Percentiles rank a stretch among this genome's conserved stretches.
Conservation (phyloP, 148 eudicot genomes). For the Nepenthes mirabilis region DNA sequence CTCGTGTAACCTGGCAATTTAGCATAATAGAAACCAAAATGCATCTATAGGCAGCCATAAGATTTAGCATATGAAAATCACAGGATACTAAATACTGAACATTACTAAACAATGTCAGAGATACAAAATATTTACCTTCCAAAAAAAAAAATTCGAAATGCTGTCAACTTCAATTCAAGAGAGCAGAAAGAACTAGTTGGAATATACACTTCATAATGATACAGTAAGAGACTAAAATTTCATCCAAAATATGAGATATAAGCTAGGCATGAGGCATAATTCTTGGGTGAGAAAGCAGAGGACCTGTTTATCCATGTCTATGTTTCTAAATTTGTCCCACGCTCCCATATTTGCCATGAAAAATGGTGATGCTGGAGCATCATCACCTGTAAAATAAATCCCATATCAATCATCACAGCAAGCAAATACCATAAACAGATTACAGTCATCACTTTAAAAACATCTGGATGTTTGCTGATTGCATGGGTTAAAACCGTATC, state of each 20-base stretch:
- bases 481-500: too few relatives aligned
- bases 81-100: too few relatives aligned
- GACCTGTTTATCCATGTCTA: slow-evolving; percentile 98
- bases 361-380: slow-evolving; percentile 68
- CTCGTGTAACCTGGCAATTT: not conserved
- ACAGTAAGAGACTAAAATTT: not conserved
- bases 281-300: slow-evolving; percentile 14
- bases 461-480: too few relatives aligned
- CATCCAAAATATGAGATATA: too few relatives aligned
- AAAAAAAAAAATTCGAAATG: not conserved
- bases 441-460: too few relatives aligned
- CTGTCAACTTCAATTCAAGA: not conserved
- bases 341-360: slow-evolving; percentile 56
- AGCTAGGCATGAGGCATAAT: slow-evolving; percentile 7
- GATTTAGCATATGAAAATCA: too few relatives aligned
- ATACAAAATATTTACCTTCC: too few relatives aligned
- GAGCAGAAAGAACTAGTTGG: not conserved
- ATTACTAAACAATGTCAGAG: too few relatives aligned
- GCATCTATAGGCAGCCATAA: not conserved
- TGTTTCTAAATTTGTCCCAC: slow-evolving; percentile 85
- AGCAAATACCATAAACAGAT: too few relatives aligned
- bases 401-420: slow-evolving; percentile 8
- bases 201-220: not conserved
- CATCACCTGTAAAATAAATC: slow-evolving; percentile 52
- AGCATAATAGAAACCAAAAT: not conserved